Evolutionary conservation across 2,329 filamentous ascomycete genomes (phyloP).

Genomic region (Epichloe uncinata): DNA sequence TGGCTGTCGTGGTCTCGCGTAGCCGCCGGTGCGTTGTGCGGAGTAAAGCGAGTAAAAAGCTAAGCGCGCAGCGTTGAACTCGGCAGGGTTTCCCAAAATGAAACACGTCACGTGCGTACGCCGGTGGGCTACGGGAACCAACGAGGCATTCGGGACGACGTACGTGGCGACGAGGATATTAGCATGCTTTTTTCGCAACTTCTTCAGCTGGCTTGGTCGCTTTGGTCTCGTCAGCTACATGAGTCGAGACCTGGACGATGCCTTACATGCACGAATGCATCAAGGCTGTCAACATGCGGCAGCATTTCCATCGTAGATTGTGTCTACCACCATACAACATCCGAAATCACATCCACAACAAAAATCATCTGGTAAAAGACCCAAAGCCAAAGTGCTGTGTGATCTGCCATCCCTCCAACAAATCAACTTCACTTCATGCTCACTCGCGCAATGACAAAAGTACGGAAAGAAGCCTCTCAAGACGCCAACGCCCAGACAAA

Average conservation of each 20-base stretch:
- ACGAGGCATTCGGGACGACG: background rate
- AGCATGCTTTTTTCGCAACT: background rate
- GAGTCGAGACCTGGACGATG: too few species aligned
- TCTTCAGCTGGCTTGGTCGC: background rate
- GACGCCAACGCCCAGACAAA: constrained; percentile 23
- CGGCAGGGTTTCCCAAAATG: background rate
- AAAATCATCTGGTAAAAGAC: background rate
- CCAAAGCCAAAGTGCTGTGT: background rate
- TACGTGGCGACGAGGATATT: background rate
- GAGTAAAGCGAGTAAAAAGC: too few species aligned
- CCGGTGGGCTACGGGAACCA: background rate
- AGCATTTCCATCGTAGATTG: background rate
- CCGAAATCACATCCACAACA: background rate
- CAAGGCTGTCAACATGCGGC: too few species aligned
- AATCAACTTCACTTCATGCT: background rate
- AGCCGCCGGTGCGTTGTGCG: background rate
- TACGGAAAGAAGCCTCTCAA: constrained; percentile 6
- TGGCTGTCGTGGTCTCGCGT: constrained; percentile 3
- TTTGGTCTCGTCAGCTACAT: too few species aligned
- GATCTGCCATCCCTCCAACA: constrained; percentile 1
- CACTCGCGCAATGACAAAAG: background rate
- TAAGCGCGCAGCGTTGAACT: background rate
- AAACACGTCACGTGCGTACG: background rate
- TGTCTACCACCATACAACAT: constrained; percentile 1
- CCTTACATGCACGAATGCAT: too few species aligned